Base-by-base conservation (phyloP, 805 yeast genomes). In the Candida caryicola region DNA sequence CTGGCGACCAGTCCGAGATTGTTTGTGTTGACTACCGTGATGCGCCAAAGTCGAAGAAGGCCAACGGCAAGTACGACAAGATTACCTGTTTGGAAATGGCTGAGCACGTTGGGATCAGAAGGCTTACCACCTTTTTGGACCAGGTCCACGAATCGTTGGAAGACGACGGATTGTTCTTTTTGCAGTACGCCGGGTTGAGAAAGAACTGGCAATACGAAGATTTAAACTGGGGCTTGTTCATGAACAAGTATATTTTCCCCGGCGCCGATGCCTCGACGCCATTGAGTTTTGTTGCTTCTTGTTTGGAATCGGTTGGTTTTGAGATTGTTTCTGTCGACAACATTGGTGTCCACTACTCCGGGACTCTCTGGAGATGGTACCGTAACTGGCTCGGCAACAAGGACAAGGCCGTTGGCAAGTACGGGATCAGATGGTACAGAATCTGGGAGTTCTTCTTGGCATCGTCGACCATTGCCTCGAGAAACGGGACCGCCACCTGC, bases 211-310 rank as follows among this genome's bases (percentile, higher is more conserved):
- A 88, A 70, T 88, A 86, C 66, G 96, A 88, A 70, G 96, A 88
- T 64, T 75, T 88, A 56, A 73, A 80, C 64, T 88, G 96, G 96
- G 96, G 96, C 54, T 73, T 89, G 60, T 88, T 88, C 67, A 89
- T 88, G 96, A 88, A 89, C 79, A 88, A 86, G 73, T 88, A 86
- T 67, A 83, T 88, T 60, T 88, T 88, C 87, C 96, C 96, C 31
- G 96, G 96, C 66, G 96, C 96, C 36, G 96, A 88, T 69, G 96
- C 96, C 33, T 86, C 95, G 5, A 89, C 96, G 40, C 96, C 96
- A 27, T 76, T 89, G 52, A 87, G 87, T 43, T 89, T 85, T 57
- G 91, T 87, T 47, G 72, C 81, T 44, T 76, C 83, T 46, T 70
- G 76, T 45, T 76, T 88, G 59, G 96, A 88, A 70, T 81, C 79